phyloP scores from a whole-genome alignment of 208 protist species.

The Crithidia fasciculata region DNA sequence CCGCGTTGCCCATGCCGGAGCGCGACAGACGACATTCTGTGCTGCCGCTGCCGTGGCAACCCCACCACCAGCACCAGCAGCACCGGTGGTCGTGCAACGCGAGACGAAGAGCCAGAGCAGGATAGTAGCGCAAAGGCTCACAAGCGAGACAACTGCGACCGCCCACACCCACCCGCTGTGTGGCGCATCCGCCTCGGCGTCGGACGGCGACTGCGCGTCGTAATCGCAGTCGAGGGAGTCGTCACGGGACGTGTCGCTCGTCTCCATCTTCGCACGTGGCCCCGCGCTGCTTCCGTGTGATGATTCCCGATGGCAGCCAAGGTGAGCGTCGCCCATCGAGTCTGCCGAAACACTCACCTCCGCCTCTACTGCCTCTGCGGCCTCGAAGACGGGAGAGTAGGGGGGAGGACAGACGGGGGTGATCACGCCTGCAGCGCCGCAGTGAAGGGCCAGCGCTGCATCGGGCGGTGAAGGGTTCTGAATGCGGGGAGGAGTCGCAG shows the following conservation, averaged over 20 bases:
- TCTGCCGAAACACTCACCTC: background rate
- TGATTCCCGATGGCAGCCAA: background rate
- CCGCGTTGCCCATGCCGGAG: slow-evolving; percentile 1
- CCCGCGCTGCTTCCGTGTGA: background rate
- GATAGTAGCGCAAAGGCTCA: slow-evolving; percentile 7
- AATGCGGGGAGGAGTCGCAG: too few relatives aligned
- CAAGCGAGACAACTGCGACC: slow-evolving; percentile 7
- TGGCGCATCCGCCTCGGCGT: background rate
- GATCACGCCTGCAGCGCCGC: too few relatives aligned
- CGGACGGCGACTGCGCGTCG: background rate
- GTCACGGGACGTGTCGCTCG: background rate
- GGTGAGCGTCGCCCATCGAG: too few relatives aligned
- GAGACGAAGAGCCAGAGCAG: background rate
- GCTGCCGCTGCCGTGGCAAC: too few relatives aligned
- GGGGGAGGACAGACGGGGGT: background rate
- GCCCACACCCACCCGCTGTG: slow-evolving; percentile 17
- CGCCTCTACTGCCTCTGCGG: background rate
- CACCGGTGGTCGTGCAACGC: background rate
- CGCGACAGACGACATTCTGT: background rate
- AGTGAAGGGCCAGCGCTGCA: background rate
- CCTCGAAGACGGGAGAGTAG: background rate
- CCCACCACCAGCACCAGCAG: too few relatives aligned
- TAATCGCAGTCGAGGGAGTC: background rate
- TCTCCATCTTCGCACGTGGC: background rate
- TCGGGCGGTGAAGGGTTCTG: too few relatives aligned